Evolutionary conservation across 108 stramenopile genomes (phyloP).

Genomic region (Cyclostephanos tholiformis): DNA sequence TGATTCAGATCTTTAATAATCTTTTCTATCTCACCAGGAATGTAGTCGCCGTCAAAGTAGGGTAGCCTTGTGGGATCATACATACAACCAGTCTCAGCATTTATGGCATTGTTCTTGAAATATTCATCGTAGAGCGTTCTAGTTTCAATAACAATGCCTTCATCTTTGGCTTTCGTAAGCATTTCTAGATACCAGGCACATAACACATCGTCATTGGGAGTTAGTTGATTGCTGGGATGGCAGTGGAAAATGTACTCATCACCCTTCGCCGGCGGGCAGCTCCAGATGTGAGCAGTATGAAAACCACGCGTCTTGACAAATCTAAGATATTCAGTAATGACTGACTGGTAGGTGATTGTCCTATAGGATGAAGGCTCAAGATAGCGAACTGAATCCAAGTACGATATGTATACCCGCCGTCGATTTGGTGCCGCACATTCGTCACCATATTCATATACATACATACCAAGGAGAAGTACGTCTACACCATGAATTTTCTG

Average conservation of each 20-base stretch:
- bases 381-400: conserved; percentile 95
- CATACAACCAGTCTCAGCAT: conserved; percentile 33
- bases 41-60: conserved; percentile 96
- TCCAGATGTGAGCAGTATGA: conserved; percentile 98
- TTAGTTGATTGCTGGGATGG: conserved; percentile 80
- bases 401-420: conserved; percentile 93
- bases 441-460: conserved; percentile 96
- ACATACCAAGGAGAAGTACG: conserved; percentile 95
- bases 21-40: conserved; percentile 93
- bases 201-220: conserved; percentile 89
- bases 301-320: conserved; percentile 94
- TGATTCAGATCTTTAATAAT: conserved; percentile 71
- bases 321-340: conserved; percentile 91
- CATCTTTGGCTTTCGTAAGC: conserved; percentile 79
- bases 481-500: conserved; percentile 95
- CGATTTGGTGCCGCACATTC: conserved; percentile 92
- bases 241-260: conserved; percentile 96
- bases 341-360: conserved; percentile 87
- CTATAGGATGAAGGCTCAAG: conserved; percentile 84
- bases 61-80: conserved; percentile 72
- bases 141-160: conserved; percentile 77
- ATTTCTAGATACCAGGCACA: conserved; percentile 88
- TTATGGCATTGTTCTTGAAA: conserved; percentile 59
- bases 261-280: conserved; percentile 94
- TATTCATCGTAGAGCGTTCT: conserved; percentile 89